Evolutionary conservation across 148 eudicot species (phyloP), one percentile per base, ranked within the genome.

Genomic region (Hydrangea macrophylla): DNA sequence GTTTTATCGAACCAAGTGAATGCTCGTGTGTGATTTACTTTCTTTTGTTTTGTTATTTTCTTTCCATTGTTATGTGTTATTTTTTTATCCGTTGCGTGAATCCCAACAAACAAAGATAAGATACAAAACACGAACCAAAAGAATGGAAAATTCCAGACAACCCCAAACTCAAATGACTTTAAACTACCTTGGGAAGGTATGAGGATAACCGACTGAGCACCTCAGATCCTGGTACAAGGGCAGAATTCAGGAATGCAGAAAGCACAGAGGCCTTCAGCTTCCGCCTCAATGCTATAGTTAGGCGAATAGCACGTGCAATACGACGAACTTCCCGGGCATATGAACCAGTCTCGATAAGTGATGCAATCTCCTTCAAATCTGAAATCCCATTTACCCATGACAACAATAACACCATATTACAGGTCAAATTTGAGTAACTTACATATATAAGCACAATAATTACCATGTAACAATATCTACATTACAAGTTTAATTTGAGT

Each of bases 331-430:
- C 98, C 55, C 90, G 86, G 2, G 83, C 75, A 55, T 85, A 82
- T 5, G 92, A 85, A 18, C 96, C 97, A 11, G 82, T 79, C 75
- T 92, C 98, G 39, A 92, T 83, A 58, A 87, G 28, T 26, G 86
- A 77, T 10, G 88, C 86, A 58, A 88, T 90, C 54, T 90, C 98
- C 85, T 90, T 92, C 85, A 92, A 81, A 74, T 82, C 98, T 90
- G 72, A 60, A 55, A 25, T 61, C 58, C 42, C 53, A 64, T 63
- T 44, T 33, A 15, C 40, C 31, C 74, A 40, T 53, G n/a, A 65
- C 2, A 12, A 37, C 73, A 26, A 32, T 54, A 53, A 61, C 28
- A 0, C n/a, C 26, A 28, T 28, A 23, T 32, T n/a, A 67, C 3
- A 53, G 2, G 27, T 50, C 65, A 67, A 69, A 68, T 74, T 72